phyloP scores from a whole-genome alignment of 805 yeast genomes.

The Diddensiella caesifluorescens region DNA sequence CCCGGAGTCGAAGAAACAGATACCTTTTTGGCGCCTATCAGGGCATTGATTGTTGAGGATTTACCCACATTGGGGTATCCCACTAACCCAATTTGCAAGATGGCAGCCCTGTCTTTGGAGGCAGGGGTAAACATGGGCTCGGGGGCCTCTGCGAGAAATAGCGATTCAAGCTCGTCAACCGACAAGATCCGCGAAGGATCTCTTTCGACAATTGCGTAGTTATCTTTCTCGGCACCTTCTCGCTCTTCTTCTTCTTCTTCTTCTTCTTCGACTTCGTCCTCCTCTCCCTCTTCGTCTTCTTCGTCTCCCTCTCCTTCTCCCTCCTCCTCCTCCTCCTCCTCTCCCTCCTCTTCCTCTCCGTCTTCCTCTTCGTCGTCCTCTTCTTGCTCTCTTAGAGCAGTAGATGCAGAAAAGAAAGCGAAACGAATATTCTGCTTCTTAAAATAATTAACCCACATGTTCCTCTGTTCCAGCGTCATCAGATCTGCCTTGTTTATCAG shows the following conservation, averaged over 20 bases:
- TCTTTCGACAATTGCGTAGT: conserved; percentile 27
- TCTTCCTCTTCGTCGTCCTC: conserved; percentile 2
- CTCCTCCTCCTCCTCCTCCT: conserved; percentile 17
- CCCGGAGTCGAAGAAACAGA: conserved; percentile 98
- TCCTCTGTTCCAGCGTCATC: conserved; percentile 68
- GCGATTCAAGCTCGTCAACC: conserved; percentile 77
- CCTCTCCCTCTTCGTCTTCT: conserved; percentile 9
- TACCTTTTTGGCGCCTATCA: conserved; percentile 95
- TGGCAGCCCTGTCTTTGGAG: conserved; percentile 45
- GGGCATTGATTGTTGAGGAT: conserved; percentile 96
- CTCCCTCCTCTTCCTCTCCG: conserved; percentile 7
- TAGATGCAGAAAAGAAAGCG: conserved; percentile 88
- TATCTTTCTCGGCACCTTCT: conserved; percentile 29
- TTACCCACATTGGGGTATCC: conserved; percentile 97
- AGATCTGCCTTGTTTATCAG: conserved; percentile 93
- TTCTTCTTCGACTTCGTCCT: conserved; percentile 14
- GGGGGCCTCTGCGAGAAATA: conserved; percentile 76
- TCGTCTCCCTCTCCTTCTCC: conserved; percentile 20
- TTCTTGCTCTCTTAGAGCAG: conserved; percentile 72
- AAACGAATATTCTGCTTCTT: conserved; percentile 61
- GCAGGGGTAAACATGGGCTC: conserved; percentile 30
- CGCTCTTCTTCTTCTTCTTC: conserved; percentile 23
- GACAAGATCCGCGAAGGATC: conserved; percentile 64
- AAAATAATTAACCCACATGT: conserved; percentile 84
- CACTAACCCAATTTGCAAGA: conserved; percentile 86